Conservation (phyloP, 257 asterid genomes). For the Solanum verrucosum region DNA sequence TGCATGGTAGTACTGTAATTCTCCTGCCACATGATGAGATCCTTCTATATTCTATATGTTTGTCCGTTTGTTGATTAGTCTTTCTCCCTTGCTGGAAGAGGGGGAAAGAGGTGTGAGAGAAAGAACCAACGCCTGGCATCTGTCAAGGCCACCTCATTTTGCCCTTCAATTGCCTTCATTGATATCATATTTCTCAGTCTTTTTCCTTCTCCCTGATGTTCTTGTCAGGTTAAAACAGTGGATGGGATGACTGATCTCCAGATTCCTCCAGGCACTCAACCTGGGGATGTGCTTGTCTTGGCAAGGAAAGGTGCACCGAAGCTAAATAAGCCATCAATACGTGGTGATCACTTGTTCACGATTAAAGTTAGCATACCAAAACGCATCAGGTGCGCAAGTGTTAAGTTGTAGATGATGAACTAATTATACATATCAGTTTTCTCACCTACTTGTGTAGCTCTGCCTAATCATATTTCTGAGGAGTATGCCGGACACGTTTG, state of each 20-base stretch:
- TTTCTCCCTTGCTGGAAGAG: not conserved
- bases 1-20: not conserved
- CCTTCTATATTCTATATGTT: not conserved
- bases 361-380: slow-evolving; percentile 88
- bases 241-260: slow-evolving; percentile 86
- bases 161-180: not conserved
- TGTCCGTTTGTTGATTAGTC: not conserved
- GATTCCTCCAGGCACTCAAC: slow-evolving; percentile 98
- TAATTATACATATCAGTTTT: not conserved
- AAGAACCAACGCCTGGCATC: not conserved
- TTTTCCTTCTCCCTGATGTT: not conserved
- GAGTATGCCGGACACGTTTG: not conserved
- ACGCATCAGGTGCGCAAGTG: slow-evolving; percentile 52
- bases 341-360: slow-evolving; percentile 92
- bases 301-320: slow-evolving; percentile 96
- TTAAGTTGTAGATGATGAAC: not conserved
- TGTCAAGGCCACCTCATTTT: not conserved
- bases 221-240: slow-evolving; percentile 76
- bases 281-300: slow-evolving; percentile 95
- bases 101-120: not conserved
- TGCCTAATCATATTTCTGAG: not conserved
- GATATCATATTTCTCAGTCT: not conserved
- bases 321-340: slow-evolving; percentile 86
- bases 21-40: not conserved
- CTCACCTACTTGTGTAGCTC: not conserved